These are phyloP conservation scores for Penicillium sp. DNA, from an alignment of 2,329 filamentous ascomycete species.

Conservation along the genomic window DNA sequence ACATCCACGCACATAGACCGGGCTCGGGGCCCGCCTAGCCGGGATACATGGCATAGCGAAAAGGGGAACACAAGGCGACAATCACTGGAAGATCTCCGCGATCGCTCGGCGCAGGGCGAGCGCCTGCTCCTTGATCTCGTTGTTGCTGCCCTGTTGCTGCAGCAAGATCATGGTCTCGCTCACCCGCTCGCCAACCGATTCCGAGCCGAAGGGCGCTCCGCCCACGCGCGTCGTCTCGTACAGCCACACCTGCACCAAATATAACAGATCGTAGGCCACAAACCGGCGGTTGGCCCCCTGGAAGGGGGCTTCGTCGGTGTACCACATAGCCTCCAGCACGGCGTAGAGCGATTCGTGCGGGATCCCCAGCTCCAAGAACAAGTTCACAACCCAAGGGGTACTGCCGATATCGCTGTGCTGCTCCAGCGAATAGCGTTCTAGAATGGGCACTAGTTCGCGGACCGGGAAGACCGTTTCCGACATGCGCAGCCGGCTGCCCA, in stretches of 20 bases:
- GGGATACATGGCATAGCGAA: background rate
- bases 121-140: constrained; percentile 29
- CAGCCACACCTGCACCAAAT: constrained; percentile 61
- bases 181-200: constrained; percentile 54
- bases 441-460: constrained; percentile 53
- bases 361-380: constrained; percentile 63
- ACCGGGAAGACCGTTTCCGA: constrained; percentile 58
- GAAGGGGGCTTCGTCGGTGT: constrained; percentile 65
- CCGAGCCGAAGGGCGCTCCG: constrained; percentile 58
- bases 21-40: background rate
- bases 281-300: constrained; percentile 55
- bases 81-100: constrained; percentile 39
- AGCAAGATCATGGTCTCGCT: constrained; percentile 47
- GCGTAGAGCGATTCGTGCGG: constrained; percentile 60
- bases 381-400: constrained; percentile 61
- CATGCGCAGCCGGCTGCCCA: constrained; percentile 56
- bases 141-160: constrained; percentile 41
- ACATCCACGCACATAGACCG: background rate
- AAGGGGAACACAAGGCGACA: background rate
- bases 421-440: constrained; percentile 54
- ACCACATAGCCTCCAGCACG: constrained; percentile 65
- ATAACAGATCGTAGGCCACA: constrained; percentile 61
- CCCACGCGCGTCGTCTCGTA: constrained; percentile 55
- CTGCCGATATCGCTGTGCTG: constrained; percentile 49
- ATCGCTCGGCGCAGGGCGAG: constrained; percentile 44